Conservation (phyloP, 192 early-diverging fungal genomes). For the Coemansia sp. region DNA sequence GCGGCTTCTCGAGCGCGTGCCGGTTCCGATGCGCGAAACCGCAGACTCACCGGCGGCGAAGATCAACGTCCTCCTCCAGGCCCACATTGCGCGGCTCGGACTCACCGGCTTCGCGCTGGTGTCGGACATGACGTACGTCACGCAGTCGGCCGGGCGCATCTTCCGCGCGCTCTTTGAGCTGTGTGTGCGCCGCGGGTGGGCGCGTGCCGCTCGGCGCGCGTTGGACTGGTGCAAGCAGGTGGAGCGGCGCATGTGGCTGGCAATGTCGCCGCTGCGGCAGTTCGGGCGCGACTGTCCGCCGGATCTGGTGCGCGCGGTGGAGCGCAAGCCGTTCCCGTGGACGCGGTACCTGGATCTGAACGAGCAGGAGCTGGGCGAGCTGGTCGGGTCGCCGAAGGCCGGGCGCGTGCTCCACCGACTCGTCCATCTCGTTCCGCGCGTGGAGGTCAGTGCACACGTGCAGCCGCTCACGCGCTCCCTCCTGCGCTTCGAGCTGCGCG, state of each 20-base stretch:
- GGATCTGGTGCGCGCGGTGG: slow-evolving; percentile 83
- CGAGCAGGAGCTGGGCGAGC: slow-evolving; percentile 90
- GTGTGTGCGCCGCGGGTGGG: slow-evolving; percentile 90
- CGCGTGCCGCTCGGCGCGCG: slow-evolving; percentile 82
- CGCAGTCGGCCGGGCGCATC: slow-evolving; percentile 91
- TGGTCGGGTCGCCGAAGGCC: slow-evolving; percentile 80
- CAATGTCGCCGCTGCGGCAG: slow-evolving; percentile 95
- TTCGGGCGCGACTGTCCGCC: slow-evolving; percentile 67
- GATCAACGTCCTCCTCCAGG: slow-evolving; percentile 90
- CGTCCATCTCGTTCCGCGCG: slow-evolving; percentile 90
- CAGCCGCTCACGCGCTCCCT: slow-evolving; percentile 92
- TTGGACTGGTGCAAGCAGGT: slow-evolving; percentile 98
- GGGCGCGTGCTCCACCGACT: slow-evolving; percentile 87
- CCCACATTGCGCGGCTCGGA: slow-evolving; percentile 92
- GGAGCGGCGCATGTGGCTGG: slow-evolving; percentile 88
- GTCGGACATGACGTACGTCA: slow-evolving; percentile 98
- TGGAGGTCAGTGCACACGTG: slow-evolving; percentile 87
- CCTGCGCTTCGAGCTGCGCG: slow-evolving; percentile 84
- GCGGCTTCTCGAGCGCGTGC: slow-evolving; percentile 88
- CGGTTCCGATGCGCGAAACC: slow-evolving; percentile 89
- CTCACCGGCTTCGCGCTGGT: slow-evolving; percentile 93
- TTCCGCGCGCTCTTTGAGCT: slow-evolving; percentile 97
- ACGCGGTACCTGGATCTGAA: slow-evolving; percentile 90
- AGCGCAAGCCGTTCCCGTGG: slow-evolving; percentile 94
- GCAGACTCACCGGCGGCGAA: slow-evolving; percentile 91